Evolutionary conservation across 768 basidiomycete genomes (phyloP), one percentile per base, ranked within the genome.

Genomic region (Pulveroboletus frians): DNA sequence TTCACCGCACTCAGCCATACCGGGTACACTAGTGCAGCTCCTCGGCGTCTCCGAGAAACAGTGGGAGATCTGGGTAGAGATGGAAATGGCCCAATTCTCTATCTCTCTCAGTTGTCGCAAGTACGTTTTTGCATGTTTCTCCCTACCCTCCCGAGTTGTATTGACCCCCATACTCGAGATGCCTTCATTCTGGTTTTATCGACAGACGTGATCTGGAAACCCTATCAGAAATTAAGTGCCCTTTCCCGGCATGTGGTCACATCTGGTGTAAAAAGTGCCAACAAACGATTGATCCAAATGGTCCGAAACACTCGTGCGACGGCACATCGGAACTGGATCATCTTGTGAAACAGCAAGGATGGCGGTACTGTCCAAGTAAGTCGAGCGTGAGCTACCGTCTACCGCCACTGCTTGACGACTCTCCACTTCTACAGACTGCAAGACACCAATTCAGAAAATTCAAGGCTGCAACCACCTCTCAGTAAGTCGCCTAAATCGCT

Each of bases 331-430:
- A 84, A 52, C 65, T 84, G 17, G 71, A 75, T 11, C 67, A 74
- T 43, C 61, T 81, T 26, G 75, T 83, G 77, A 61, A 65, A 37
- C 56, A 70, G 46, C 63, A 72, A 40, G 81, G 83, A 5, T 85
- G 84, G 83, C 79, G 76, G 51, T 73, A 75, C 54, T 85, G 84
- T 56, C 79, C 84, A 46, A 80, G 82, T 70, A 50, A 52, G 72
- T 49, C 27, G 14, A 26, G 17, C 21, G 6, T n/a, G 2, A 11
- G 11, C 5, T 3, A n/a, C 29, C 6, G 9, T 5, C n/a, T 41
- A 9, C 23, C 23, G 0, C 9, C 43, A 35, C 31, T 4, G 35
- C 21, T 49, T 46, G 13, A 43, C 6, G n/a, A 35, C 26, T 11
- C 14, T 9, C 26, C 5, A 21, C 17, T 11, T 27, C 2, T 26